Percentiles rank a stretch among this genome's conserved stretches.
These are phyloP conservation scores for Nakaseomyces glabratus DNA, from an alignment of 1,139 yeast species.

Conservation along the genomic window DNA sequence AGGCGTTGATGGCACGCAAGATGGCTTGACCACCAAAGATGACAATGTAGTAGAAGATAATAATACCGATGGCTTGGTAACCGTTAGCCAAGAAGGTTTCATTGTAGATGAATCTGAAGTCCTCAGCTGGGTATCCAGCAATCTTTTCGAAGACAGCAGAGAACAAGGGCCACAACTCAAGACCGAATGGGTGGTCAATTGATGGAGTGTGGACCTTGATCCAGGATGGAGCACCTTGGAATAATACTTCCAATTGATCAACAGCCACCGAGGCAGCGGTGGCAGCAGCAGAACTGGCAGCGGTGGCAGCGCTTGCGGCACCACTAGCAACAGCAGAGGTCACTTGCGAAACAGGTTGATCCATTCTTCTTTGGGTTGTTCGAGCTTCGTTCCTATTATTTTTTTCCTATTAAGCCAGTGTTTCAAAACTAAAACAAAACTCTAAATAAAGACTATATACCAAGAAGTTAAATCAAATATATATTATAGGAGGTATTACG, in stretches of 20 bases:
- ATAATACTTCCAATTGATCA: conserved; percentile 6
- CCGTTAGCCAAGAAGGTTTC: conserved; percentile 62
- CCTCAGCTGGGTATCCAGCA: conserved; percentile 59
- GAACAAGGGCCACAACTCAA: conserved; percentile 84
- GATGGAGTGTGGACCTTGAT: conserved; percentile 40
- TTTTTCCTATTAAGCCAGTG: too few relatives aligned
- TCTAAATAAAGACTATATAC: too few relatives aligned
- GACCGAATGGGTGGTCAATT: conserved; percentile 78
- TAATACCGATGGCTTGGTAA: conserved; percentile 53
- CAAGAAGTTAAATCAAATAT: too few relatives aligned
- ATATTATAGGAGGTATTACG: too few relatives aligned
- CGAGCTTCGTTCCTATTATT: too few relatives aligned
- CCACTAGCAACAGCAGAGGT: conserved; percentile 4
- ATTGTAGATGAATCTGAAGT: conserved; percentile 58
- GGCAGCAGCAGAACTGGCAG: conserved; percentile 9
- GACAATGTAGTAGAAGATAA: conserved; percentile 61
- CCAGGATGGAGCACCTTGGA: conserved; percentile 15
- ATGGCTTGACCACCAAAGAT: conserved; percentile 76
- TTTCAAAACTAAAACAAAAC: too few relatives aligned
- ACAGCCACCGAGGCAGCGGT: conserved; percentile 10
- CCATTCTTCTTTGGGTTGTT: conserved; percentile 2
- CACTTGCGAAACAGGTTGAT: conserved; percentile 6
- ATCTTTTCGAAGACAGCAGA: conserved; percentile 44
- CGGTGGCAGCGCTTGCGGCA: conserved; percentile 4
- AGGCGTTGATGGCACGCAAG: conserved; percentile 42